These are phyloP conservation scores for Nymphaea colorata DNA, from an alignment of 164 flowering plant genomes.

Conservation along the genomic window DNA sequence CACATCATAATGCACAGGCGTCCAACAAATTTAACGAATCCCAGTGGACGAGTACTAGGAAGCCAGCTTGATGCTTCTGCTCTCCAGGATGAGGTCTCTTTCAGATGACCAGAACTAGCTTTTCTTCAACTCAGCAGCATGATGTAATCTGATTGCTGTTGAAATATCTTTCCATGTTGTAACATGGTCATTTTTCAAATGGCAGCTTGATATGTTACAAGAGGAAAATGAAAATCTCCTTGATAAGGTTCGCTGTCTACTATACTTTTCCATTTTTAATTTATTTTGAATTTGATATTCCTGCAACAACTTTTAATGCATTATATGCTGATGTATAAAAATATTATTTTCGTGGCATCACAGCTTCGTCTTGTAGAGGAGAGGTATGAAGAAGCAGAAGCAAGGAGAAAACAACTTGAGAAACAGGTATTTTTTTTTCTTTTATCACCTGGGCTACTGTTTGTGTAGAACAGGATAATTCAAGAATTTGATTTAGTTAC, in stretches of 20 bases:
- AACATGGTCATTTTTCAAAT: constrained; percentile 1
- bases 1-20: constrained; percentile 20
- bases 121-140: not conserved
- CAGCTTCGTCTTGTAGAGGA: constrained; percentile 88
- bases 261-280: not conserved
- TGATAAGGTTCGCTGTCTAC: constrained; percentile 49
- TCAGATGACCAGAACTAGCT: not conserved
- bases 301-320: no score
- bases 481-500: no score
- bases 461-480: no score
- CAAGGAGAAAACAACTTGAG: constrained; percentile 69
- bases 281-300: not conserved
- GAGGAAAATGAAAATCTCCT: constrained; percentile 78
- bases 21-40: constrained; percentile 55
- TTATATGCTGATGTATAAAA: no score
- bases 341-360: constrained; percentile 1
- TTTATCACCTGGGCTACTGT: no score
- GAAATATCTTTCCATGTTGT: not conserved
- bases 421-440: constrained; percentile 40
- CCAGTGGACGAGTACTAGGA: constrained; percentile 28
- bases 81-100: constrained; percentile 75
- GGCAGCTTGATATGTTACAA: constrained; percentile 87
- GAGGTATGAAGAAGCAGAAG: constrained; percentile 74
- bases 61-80: constrained; percentile 38
- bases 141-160: not conserved